Evolutionary conservation across 2,329 filamentous ascomycete genomes (phyloP).

Genomic region (Alternaria conjuncta): DNA sequence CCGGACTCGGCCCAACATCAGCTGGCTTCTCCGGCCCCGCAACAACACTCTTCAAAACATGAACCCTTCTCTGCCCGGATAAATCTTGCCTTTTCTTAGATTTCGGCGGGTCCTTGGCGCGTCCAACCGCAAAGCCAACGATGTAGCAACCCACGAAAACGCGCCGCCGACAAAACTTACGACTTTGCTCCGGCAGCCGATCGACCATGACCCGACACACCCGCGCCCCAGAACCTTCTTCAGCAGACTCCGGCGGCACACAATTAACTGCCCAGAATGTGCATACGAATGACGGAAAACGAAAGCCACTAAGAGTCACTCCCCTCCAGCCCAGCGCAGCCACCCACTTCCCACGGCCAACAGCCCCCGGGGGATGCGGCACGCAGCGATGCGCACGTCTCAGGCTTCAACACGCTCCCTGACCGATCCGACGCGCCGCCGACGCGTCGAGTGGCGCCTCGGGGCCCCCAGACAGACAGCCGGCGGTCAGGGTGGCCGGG

Average conservation of each 20-base stretch:
- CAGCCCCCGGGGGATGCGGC: not conserved
- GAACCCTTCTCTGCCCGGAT: not conserved
- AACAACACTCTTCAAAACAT: fast-evolving
- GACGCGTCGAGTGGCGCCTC: not conserved
- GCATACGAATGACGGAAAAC: not conserved
- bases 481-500: not conserved
- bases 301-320: not conserved
- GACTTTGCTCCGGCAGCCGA: not conserved
- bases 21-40: too few relatives aligned
- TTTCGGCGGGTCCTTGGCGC: not conserved
- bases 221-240: not conserved
- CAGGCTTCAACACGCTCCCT: not conserved
- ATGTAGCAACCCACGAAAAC: not conserved
- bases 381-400: not conserved
- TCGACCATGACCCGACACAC: not conserved
- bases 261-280: not conserved
- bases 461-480: not conserved
- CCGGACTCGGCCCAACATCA: not conserved
- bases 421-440: not conserved
- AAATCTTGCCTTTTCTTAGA: not conserved
- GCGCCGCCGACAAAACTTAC: not conserved
- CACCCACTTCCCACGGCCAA: not conserved
- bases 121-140: not conserved
- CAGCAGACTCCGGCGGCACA: not conserved
- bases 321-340: not conserved